A percentile compares a stretch with the other conserved stretches of the same genome.
These are phyloP conservation scores for Picea glauca DNA, from an alignment of 75 land plant genomes.

Conservation along the genomic window DNA sequence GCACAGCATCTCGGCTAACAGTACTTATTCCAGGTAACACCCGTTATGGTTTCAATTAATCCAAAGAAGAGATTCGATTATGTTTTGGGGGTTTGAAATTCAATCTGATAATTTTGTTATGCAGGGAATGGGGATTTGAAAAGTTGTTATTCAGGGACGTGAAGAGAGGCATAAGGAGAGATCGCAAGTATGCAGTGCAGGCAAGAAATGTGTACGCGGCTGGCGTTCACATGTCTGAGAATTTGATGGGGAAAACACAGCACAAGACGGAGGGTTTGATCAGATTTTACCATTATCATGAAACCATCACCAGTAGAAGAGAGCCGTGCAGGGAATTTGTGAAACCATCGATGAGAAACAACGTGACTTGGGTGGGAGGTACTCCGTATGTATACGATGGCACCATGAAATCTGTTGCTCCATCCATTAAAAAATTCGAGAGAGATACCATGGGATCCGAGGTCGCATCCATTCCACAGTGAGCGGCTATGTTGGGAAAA, in stretches of 20 bases:
- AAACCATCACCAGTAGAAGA: constrained; percentile 42
- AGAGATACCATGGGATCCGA: constrained; percentile 35
- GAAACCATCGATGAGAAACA: constrained; percentile 9
- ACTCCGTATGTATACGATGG: constrained; percentile 50
- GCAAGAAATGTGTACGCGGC: constrained; percentile 66
- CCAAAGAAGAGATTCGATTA: background rate
- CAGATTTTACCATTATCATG: constrained; percentile 83
- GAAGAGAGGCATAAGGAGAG: constrained; percentile 55
- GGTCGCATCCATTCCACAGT: constrained; percentile 9
- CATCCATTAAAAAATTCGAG: constrained; percentile 52
- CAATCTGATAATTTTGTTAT: background rate
- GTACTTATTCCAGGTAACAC: background rate
- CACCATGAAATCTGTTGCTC: constrained; percentile 34
- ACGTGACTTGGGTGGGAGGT: constrained; percentile 25
- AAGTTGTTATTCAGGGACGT: constrained; percentile 62
- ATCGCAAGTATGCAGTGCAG: constrained; percentile 84
- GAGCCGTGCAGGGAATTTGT: constrained; percentile 63
- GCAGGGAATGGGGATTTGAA: constrained; percentile 91
- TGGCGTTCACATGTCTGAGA: constrained; percentile 78
- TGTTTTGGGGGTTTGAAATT: background rate
- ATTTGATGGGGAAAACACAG: constrained; percentile 42
- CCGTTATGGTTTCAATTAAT: background rate
- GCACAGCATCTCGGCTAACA: background rate
- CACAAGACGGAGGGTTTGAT: constrained; percentile 43
- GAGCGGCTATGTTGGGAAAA: constrained; percentile 14